Evolutionary conservation across 2,329 filamentous ascomycete genomes (phyloP), one percentile per base, ranked within the genome.

Genomic region (Apiospora kogelbergensis): DNA sequence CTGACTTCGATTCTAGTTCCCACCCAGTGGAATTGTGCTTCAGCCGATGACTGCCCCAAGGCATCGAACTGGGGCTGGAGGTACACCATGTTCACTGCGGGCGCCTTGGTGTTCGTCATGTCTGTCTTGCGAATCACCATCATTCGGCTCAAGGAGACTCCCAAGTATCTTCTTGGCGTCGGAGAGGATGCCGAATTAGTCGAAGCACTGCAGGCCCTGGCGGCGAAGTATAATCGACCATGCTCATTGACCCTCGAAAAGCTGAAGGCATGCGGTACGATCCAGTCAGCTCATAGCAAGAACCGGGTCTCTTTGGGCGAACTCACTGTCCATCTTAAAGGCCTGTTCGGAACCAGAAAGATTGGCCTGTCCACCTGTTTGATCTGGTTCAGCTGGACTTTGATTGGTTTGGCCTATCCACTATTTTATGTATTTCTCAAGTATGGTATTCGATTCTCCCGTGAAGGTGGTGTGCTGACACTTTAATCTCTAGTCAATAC

Each of bases 361-460:
- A 87, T 93, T 68, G 87, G 81, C 1, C 75, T 89, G 2, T 90
- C 88, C 0, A 94, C 91, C 0, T 71, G 80, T 0, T 79, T 93
- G 69, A 88, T 93, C 71, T 92, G 90, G 87, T 75, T 91, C 6
- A 90, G 88, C 0, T 94, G 91, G 91, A 84, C 87, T 0, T 76
- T 91, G 2, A 91, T 93, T 42, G 91, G 91, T 7, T 84, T 94
- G 0, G 91, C 90, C 0, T 94, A 93, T 73, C 91, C 92, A 0
- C 82, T 94, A 0, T 94, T 92, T 78, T 91, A 92, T 72, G 91
- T 93, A 67, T 94, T 94, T 77, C 80, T 94, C 1, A 89, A 89
- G 81, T 85, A 77, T 71, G 81, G 78, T 10, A 70, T n/a, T 65
- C 70, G 53, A 10, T 10, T 33, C 46, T 40, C 22, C 10, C 37